These are phyloP conservation scores for Seiridium cupressi DNA, from an alignment of 2,329 filamentous ascomycete species.

Conservation along the genomic window DNA sequence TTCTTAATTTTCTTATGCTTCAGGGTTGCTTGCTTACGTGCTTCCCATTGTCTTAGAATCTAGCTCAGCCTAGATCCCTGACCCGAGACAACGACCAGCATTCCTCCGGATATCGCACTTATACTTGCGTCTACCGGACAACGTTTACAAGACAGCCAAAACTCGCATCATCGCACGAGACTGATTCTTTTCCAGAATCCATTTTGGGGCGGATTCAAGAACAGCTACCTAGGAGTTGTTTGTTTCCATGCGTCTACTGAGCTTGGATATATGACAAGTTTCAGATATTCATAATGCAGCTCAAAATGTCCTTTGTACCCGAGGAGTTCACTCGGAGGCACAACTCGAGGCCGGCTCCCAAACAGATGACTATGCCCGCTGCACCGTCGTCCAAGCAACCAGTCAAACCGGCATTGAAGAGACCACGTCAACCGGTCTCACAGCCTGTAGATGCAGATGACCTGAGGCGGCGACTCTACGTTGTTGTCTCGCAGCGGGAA, in stretches of 20 bases:
- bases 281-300: background rate
- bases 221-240: background rate
- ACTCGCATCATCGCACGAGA: too few species aligned
- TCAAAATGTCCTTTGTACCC: background rate
- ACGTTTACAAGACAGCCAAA: too few species aligned
- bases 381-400: background rate
- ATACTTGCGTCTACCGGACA: too few species aligned
- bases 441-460: slow-evolving; percentile 54
- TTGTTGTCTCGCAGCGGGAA: slow-evolving; percentile 51
- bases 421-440: slow-evolving; percentile 12
- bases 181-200: too few species aligned
- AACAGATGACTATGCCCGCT: background rate
- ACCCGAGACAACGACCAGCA: too few species aligned
- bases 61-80: too few species aligned
- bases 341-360: background rate
- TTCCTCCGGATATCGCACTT: too few species aligned
- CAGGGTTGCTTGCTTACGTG: too few species aligned
- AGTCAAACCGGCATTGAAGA: background rate
- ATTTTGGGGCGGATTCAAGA: background rate
- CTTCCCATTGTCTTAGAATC: too few species aligned
- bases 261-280: background rate
- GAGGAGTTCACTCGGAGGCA: background rate
- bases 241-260: background rate
- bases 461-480: slow-evolving; percentile 48
- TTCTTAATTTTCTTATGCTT: too few species aligned